Conservation (phyloP, 768 basidiomycete species). For the Panellus pusillus region DNA sequence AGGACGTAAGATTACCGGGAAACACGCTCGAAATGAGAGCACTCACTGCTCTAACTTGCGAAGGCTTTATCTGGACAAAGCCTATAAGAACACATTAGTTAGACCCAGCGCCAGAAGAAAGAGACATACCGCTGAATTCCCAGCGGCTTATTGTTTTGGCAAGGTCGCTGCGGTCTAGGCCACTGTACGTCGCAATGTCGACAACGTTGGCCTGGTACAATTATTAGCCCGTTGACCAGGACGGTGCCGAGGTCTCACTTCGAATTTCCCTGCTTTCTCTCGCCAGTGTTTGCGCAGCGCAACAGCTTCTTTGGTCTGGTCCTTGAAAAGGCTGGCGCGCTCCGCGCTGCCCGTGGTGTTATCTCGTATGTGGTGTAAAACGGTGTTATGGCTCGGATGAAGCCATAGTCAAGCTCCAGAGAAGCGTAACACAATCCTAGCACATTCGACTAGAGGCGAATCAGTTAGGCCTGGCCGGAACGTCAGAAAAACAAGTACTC, state of each 20-base stretch:
- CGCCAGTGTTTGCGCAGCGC: conserved; percentile 34
- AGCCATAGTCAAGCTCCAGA: conserved; percentile 46
- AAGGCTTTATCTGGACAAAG: conserved; percentile 31
- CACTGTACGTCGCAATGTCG: conserved; percentile 25
- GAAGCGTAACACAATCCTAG: conserved; percentile 46
- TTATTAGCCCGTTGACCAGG: not conserved
- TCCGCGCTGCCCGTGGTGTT: conserved; percentile 26
- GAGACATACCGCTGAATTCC: conserved; percentile 34
- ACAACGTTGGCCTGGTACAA: conserved; percentile 36
- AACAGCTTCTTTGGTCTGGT: conserved; percentile 32
- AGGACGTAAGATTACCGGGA: not conserved
- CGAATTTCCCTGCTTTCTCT: conserved; percentile 10
- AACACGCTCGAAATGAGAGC: not conserved
- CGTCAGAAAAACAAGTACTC: not conserved
- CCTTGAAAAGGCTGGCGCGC: conserved; percentile 30
- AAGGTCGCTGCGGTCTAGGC: conserved; percentile 32
- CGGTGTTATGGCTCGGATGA: conserved; percentile 47
- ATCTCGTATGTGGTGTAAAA: conserved; percentile 45
- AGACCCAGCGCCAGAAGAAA: not conserved
- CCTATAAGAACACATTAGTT: conserved; percentile 20
- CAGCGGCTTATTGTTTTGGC: conserved; percentile 37
- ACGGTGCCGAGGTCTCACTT: not conserved
- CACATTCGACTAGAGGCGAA: conserved; percentile 34
- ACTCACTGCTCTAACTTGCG: conserved; percentile 39
- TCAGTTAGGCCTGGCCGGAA: not conserved